Evolutionary conservation across 2,329 filamentous ascomycete species (phyloP), one percentile per base, ranked within the genome.

Genomic region (Cercospora nicotianae): DNA sequence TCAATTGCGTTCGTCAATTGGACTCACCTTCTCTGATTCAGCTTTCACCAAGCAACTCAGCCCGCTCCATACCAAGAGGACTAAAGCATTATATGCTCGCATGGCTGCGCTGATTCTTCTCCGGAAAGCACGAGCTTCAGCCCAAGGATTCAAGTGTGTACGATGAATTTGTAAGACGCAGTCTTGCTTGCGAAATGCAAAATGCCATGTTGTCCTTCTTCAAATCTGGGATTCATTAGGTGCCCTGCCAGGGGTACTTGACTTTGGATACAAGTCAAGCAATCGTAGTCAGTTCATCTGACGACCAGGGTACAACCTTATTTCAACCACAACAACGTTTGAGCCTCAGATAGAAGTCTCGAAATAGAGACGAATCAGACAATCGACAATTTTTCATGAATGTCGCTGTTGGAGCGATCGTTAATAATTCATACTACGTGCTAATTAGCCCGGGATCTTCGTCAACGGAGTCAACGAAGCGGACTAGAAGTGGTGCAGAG

Each of bases 341-440:
- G 16, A 55, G 48, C 48, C 58, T 60, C 30, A 42, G 5, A 0
- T 13, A 59, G 5, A 5, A 5, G 9, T 59, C 57, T 18, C 57
- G 28, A 39, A 31, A 20, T 59, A 10, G 48, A 55, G 30, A 28
- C 48, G 6, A 26, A 55, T 13, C 23, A 30, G 23, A 28, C 3
- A 6, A 28, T 16, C 6, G 10, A n/a, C 1, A 23, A 8, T 6
- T 4, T 8, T 28, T 16, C 12, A 23, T 5, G 48, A 1, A n/a
- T 55, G 31, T 42, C 58, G 33, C 33, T 60, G 58, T 45, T 42
- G 58, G 58, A 60, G 58, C 58, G 30, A 45, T 45, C 58, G 39
- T 28, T 23, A 7, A 36, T 33, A 20, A 39, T 8, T 26, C 33
- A 42, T 39, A n/a, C 30, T 42, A 60, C 45, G 9, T 36, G 16